phyloP scores from a whole-genome alignment of 257 asterid genomes.

The Solanum megistacrolobum region DNA sequence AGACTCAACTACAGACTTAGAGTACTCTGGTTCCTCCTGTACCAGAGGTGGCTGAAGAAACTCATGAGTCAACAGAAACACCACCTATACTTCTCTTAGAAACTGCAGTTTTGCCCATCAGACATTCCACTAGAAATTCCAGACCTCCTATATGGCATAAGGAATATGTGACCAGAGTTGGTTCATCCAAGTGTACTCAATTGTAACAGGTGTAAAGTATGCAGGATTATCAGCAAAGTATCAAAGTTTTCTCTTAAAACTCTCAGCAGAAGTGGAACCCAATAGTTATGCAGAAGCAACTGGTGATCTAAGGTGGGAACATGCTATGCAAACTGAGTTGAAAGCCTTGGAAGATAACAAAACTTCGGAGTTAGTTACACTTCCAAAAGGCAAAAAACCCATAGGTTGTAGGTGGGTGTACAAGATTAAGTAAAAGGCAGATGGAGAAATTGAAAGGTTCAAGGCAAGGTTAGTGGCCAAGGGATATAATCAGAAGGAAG shows the following conservation, averaged over 20 bases:
- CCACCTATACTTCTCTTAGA: no score
- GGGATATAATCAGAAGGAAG: background rate
- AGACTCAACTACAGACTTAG: no score
- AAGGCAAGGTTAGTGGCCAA: background rate
- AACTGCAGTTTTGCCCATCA: no score
- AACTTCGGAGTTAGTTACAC: background rate
- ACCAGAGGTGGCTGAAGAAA: no score
- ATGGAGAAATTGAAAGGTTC: background rate
- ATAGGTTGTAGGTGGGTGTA: no score
- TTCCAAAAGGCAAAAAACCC: background rate
- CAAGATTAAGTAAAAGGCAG: background rate
- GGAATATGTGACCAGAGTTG: background rate
- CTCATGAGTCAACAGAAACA: no score
- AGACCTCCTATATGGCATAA: background rate
- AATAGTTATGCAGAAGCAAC: background rate
- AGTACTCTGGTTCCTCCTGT: no score
- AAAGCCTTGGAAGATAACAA: background rate
- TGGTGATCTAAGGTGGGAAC: background rate
- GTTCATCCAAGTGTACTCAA: background rate
- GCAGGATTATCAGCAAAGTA: no score
- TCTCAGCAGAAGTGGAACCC: background rate
- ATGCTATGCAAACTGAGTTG: background rate
- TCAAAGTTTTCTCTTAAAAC: no score
- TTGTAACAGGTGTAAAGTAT: background rate
- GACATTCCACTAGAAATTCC: background rate